Evolutionary conservation across 2,329 filamentous ascomycete genomes (phyloP).

Genomic region (Diaporthe ilicicola): DNA sequence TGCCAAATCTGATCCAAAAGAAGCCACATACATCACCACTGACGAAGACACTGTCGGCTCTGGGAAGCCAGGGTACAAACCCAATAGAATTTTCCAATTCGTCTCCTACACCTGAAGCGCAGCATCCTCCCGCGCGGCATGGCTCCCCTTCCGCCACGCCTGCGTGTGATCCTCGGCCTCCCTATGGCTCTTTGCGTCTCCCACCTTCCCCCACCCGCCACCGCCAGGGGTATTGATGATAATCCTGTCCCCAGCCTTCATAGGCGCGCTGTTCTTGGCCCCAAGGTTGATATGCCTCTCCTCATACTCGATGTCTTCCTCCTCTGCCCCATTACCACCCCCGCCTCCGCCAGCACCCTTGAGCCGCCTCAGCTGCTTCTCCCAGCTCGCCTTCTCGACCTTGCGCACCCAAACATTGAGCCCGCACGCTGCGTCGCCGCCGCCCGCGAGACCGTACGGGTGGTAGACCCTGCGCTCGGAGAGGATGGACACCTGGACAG

Average conservation of each 20-base stretch:
- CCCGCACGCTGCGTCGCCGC: conserved; percentile 79
- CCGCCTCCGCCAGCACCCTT: conserved; percentile 41
- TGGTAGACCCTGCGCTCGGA: conserved; percentile 79
- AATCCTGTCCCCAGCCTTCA: conserved; percentile 80
- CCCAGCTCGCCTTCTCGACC: conserved; percentile 66
- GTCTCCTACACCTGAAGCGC: conserved; percentile 62
- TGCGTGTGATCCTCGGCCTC: conserved; percentile 62
- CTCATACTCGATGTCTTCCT: conserved; percentile 56
- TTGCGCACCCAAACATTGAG: conserved; percentile 88
- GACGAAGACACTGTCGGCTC: not conserved
- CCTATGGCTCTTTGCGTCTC: conserved; percentile 62
- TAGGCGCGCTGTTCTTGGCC: conserved; percentile 81
- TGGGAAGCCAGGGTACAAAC: no score
- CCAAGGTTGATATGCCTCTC: conserved; percentile 76
- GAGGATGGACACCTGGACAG: conserved; percentile 80
- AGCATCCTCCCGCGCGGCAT: conserved; percentile 63
- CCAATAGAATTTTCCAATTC: not conserved
- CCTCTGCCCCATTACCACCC: conserved; percentile 35
- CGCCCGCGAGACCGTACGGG: conserved; percentile 86
- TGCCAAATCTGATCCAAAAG: not conserved
- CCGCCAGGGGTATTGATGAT: conserved; percentile 82
- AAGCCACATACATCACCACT: not conserved
- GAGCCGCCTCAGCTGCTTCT: conserved; percentile 51
- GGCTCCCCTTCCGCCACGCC: conserved; percentile 64
- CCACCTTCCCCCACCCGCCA: conserved; percentile 76